These are phyloP conservation scores for Cyathus striatus DNA, from an alignment of 768 basidiomycete species.

Conservation along the genomic window DNA sequence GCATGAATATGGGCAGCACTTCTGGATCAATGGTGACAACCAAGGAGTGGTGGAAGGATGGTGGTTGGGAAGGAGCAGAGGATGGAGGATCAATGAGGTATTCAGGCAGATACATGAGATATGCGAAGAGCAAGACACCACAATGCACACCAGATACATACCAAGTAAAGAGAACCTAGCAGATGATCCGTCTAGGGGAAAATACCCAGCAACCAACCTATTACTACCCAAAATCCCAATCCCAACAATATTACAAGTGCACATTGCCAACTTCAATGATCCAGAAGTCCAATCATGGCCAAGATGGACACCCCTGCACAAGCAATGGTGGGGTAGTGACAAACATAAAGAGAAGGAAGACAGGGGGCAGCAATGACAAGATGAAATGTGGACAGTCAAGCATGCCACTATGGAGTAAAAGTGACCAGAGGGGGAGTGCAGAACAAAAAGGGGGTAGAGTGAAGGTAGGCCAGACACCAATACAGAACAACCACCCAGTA, in stretches of 20 bases:
- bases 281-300: constrained; percentile 6
- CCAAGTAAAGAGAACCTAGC: constrained; percentile 29
- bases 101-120: constrained; percentile 19
- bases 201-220: constrained; percentile 9
- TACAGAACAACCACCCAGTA: no score
- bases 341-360: no score
- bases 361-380: not conserved
- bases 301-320: not conserved
- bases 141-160: constrained; percentile 25
- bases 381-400: not conserved
- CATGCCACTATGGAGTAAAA: no score
- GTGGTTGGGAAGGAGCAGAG: no score
- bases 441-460: no score
- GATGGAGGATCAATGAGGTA: no score
- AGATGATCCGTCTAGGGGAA: constrained; percentile 29
- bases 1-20: no score
- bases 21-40: no score
- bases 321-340: no score
- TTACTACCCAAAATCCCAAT: constrained; percentile 25
- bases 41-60: no score
- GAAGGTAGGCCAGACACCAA: no score
- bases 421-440: no score
- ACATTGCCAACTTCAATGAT: constrained; percentile 12
- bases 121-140: not conserved
- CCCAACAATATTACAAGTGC: constrained; percentile 18